Conservation (phyloP, 1,284 basidiomycete genomes). For the Boletus sp. region DNA sequence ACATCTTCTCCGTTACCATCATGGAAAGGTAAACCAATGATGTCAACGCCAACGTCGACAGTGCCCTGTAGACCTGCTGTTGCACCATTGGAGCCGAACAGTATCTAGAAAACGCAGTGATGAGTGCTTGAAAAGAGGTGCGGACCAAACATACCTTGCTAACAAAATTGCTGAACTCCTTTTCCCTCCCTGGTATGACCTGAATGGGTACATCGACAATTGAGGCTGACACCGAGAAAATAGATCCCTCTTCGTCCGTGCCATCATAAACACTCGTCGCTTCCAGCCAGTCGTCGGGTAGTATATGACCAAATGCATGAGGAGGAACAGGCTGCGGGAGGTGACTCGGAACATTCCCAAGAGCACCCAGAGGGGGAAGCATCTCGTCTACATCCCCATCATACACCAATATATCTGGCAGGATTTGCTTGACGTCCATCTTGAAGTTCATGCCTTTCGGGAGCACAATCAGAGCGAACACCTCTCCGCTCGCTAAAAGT, state of each 20-base stretch:
- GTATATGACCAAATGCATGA: conserved; percentile 68
- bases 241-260: conserved; percentile 47
- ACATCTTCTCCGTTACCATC: conserved; percentile 33
- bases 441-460: conserved; percentile 61
- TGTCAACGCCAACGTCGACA: conserved; percentile 55
- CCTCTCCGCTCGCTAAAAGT: conserved; percentile 63
- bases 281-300: conserved; percentile 63
- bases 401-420: conserved; percentile 72
- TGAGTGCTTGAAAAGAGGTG: neutral
- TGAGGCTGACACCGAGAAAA: conserved; percentile 55
- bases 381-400: conserved; percentile 59
- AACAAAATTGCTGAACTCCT: conserved; percentile 68
- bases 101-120: conserved; percentile 43
- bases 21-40: conserved; percentile 58
- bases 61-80: conserved; percentile 65
- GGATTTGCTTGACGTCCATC: conserved; percentile 56
- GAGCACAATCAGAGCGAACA: conserved; percentile 60
- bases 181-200: conserved; percentile 69
- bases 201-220: conserved; percentile 69
- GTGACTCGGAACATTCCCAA: conserved; percentile 37
- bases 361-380: conserved; percentile 1
- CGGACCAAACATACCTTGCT: conserved; percentile 51
- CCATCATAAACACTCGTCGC: conserved; percentile 45
- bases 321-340: conserved; percentile 62
- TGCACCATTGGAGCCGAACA: conserved; percentile 63